Base-by-base conservation (phyloP, 768 basidiomycete genomes). In the Suillus discolor region DNA sequence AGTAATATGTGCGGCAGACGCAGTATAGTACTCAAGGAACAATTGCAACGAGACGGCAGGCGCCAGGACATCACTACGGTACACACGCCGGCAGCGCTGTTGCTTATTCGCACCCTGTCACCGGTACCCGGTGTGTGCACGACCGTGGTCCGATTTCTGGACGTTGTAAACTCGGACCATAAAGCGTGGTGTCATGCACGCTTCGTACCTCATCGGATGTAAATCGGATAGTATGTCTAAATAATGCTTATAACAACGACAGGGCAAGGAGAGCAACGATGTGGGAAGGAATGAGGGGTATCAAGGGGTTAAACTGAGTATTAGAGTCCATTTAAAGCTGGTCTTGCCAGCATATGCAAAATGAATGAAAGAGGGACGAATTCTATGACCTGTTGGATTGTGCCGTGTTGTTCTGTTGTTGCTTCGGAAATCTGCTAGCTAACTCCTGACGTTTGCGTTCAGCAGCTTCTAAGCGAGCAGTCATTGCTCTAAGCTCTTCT, bases 401-500 rank as follows among this genome's bases (percentile, higher is more conserved):
- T 49, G 64, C 39, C 59, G 70, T 60, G 53, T 65, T 63, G 70
- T 59, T 25, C 60, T 54, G 61, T 38, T 51, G 62, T 18, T 45
- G 25, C 62, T 69, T 51, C 25, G 51, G 62, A 62, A 85, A 76
- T 70, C 82, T 81, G 68, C 79, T 78, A 44, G 66, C 74, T 55
- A 84, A 71, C 71, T 83, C 81, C 60, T 70, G 74, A 70, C 87
- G 85, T 68, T 83, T 84, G 64, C 85, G 84, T 77, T 93, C 92
- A 23, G 88, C 89, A 16, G 88, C 88, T 78, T 91, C 90, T 69
- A 93, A 79, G 69, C 90, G 79, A 67, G 89, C 90, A 23, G 85
- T 82, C 88, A 93, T 89, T 60, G 87, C 89, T 72, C 82, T 87
- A 72, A 94, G 83, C 77, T 92, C 87, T 60, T 84, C 88, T 77